Percentiles rank a stretch among this genome's conserved stretches.
Evolutionary conservation across 257 asterid species (phyloP).

Genomic region (Nicotiana otophora): DNA sequence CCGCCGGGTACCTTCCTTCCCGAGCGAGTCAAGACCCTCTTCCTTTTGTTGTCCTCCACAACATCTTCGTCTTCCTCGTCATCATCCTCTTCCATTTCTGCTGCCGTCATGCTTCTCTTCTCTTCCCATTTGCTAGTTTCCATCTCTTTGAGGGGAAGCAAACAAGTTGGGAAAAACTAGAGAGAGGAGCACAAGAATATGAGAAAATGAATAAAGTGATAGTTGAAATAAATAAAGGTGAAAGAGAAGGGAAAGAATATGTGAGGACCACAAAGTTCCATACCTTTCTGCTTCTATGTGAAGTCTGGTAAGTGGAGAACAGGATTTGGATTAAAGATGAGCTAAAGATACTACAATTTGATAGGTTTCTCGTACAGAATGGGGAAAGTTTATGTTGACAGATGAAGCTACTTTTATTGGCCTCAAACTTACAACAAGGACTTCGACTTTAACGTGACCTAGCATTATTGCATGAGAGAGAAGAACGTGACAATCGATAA

Average conservation of each 20-base stretch:
- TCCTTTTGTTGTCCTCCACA: conserved; percentile 50
- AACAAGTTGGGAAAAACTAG: conserved; percentile 16
- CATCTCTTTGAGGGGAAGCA: conserved; percentile 28
- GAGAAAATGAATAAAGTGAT: conserved; percentile 21
- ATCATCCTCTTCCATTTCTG: conserved; percentile 29
- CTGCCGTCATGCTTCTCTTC: conserved; percentile 35
- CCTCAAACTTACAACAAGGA: conserved; percentile 18
- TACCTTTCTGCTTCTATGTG: conserved; percentile 20
- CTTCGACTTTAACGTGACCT: conserved; percentile 30
- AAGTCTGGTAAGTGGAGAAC: conserved; percentile 32
- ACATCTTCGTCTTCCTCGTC: conserved; percentile 45
- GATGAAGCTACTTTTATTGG: conserved; percentile 11
- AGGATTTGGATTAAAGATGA: conserved; percentile 29
- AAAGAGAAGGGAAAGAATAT: conserved; percentile 22
- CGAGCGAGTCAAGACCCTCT: conserved; percentile 35
- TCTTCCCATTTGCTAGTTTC: conserved; percentile 52
- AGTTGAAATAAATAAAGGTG: conserved; percentile 16
- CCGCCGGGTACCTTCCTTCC: conserved; percentile 32
- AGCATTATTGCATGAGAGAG: conserved; percentile 22
- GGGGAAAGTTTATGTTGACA: conserved; percentile 9
- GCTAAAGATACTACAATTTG: conserved; percentile 25
- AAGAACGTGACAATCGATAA: conserved; percentile 11
- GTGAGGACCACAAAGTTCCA: conserved; percentile 52
- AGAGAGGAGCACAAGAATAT: conserved; percentile 2
- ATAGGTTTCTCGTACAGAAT: conserved; percentile 20